These are phyloP conservation scores for Pseudonectria buxi DNA, from an alignment of 2,329 filamentous ascomycete species.

Conservation along the genomic window DNA sequence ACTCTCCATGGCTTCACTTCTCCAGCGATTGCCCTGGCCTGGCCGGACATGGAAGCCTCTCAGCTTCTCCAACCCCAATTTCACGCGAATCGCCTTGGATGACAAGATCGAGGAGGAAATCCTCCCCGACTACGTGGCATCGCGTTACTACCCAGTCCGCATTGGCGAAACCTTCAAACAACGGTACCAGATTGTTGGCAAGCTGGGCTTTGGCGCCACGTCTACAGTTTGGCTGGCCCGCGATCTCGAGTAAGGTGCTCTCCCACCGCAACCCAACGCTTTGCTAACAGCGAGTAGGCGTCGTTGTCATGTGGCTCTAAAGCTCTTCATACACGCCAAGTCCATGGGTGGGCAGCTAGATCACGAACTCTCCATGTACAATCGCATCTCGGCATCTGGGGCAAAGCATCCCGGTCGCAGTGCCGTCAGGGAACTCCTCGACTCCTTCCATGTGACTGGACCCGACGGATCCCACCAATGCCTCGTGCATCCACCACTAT, in stretches of 20 bases:
- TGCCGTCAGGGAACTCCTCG: conserved; percentile 28
- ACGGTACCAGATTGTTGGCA: conserved; percentile 33
- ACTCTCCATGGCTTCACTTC: conserved; percentile 2
- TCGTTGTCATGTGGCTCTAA: conserved; percentile 27
- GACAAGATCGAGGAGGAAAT: conserved; percentile 16
- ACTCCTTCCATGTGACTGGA: conserved; percentile 30
- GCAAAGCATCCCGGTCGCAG: conserved; percentile 25
- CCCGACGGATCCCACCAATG: conserved; percentile 30
- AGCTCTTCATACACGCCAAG: conserved; percentile 22
- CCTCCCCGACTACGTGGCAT: conserved; percentile 12
- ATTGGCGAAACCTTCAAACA: conserved; percentile 19
- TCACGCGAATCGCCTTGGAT: not conserved
- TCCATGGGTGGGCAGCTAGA: conserved; percentile 20
- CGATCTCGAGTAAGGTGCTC: conserved; percentile 19
- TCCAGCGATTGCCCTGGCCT: conserved; percentile 6
- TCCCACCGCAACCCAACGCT: not conserved
- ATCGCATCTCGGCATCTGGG: conserved; percentile 25
- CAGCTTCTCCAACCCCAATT: conserved; percentile 10
- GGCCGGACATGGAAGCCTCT: conserved; percentile 12
- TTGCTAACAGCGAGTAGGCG: conserved; percentile 10
- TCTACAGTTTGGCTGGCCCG: conserved; percentile 36
- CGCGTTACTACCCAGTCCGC: conserved; percentile 16
- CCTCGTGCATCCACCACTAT: conserved; percentile 35
- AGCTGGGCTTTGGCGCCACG: conserved; percentile 34
- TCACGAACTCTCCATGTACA: conserved; percentile 37